Percentiles rank a stretch among this genome's conserved stretches.
Conservation (phyloP, 129 eudicot species). For the Flaveria robusta region DNA sequence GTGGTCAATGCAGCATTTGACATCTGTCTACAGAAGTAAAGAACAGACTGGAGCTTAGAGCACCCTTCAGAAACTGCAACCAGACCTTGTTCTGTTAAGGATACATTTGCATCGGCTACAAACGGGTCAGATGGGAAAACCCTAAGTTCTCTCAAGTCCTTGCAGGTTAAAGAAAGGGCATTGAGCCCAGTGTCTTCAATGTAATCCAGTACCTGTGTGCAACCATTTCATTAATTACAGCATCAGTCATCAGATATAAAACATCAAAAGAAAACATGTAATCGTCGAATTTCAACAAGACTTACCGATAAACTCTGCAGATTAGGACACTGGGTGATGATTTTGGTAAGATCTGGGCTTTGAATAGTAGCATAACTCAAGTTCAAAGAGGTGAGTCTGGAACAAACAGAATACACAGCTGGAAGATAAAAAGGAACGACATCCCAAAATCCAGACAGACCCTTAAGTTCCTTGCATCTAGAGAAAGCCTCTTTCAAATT, state of each 20-base stretch:
- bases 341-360: conserved; percentile 67
- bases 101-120: conserved; percentile 67
- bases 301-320: conserved; percentile 90
- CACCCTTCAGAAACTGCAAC: conserved; percentile 82
- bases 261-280: background rate
- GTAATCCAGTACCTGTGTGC: conserved; percentile 79
- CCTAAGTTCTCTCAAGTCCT: conserved; percentile 70
- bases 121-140: conserved; percentile 94
- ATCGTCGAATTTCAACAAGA: background rate
- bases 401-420: conserved; percentile 71
- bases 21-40: conserved; percentile 92
- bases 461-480: conserved; percentile 68
- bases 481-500: conserved; percentile 60
- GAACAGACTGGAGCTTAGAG: conserved; percentile 77
- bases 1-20: conserved; percentile 71
- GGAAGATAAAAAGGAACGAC: conserved; percentile 80
- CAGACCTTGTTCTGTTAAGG: conserved; percentile 82
- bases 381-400: conserved; percentile 72
- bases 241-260: background rate
- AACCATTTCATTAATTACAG: background rate
- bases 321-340: conserved; percentile 63
- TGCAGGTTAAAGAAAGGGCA: conserved; percentile 66
- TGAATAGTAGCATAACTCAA: conserved; percentile 75
- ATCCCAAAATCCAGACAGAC: conserved; percentile 91
- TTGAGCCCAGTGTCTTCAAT: conserved; percentile 86